Base-by-base conservation (phyloP, 495 filamentous ascomycete species). In the Echria macrotheca region DNA sequence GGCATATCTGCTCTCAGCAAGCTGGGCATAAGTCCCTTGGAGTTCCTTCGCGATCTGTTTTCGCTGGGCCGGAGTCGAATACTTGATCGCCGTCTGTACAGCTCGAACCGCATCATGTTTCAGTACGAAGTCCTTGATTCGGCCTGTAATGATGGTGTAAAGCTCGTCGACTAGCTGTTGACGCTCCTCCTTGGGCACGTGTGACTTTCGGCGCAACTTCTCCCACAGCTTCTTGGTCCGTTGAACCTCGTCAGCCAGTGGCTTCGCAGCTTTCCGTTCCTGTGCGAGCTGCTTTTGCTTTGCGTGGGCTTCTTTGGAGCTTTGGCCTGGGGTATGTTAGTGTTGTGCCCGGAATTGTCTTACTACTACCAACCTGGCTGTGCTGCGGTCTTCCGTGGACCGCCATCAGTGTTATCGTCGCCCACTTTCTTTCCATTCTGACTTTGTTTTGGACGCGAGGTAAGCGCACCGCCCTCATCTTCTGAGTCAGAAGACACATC, bases 171-270 rank as follows among this genome's bases (percentile, higher is more conserved):
- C 84, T 15, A 97, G 78, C 63, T 83, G 77, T 64, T 91, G 86
- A 44, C 94, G 76, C 66, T 97, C 89, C 32, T 89, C 86, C 47
- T 77, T 75, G 14, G 87, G 84, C 1, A 96, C 86, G 57, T 96
- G 87, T 7, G 89, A 94, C 67, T 96, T 96, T 51, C 87, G 79
- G 48, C 94, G 83, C 53, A 99, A 67, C 49, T 84, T 81, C 70
- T 99, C 94, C 94, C 94, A 99, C 28, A 99, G 75, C 71, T 96
- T 89, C 74, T 97, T 97, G 3, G 89, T 87, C 35, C 87, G 82
- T n/a, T 81, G 77, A 51, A 99, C 83, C 46, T 82, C 80, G 57
- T 96, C 89, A 52, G 91, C 89, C 47, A 96, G 82, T 6, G 94
- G 94, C 65, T 96, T 96, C 19, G 85, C 82, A 23, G 86, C 82